Evolutionary conservation across 106 monocot genomes (phyloP), one percentile per base, ranked within the genome.

Genomic region (Allium sativum): DNA sequence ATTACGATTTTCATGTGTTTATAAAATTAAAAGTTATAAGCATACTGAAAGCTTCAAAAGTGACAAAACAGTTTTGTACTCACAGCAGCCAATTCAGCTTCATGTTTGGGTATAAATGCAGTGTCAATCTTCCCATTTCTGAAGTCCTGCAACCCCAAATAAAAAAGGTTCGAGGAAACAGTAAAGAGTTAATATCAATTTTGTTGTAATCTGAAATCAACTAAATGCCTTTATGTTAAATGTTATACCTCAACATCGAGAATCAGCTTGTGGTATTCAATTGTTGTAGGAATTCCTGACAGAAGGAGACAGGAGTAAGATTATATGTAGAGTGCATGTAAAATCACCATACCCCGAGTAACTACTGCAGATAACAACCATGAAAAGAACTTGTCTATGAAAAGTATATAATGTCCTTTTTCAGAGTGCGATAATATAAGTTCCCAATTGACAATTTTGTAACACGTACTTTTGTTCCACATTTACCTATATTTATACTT

Each of bases 181-280:
- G 48, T 50, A 12, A 46, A 44, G 12, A 43, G 1, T 7, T 12
- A 42, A 17, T 8, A 10, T 64, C 3, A 45, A 44, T 31, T 31
- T 5, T 3, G 5, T 31, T 31, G 5, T 31, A 31, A 31, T 31
- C 31, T 31, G 31, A 31, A 31, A 31, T 31, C 31, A 1, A 31
- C 31, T 31, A 31, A 31, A 31, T 31, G 31, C 1, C 31, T 31
- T 31, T 31, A 31, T 31, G 31, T 31, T 31, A 31, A 31, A 31
- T 31, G 5, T 31, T 31, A 31, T 80, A 87, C 91, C 86, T 92
- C 86, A 21, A 92, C 52, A 56, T 86, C 86, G 15, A 92, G 83
- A 67, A 92, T 92, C 61, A 92, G 76, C 71, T 92, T 92, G 71
- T 92, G 91, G 78, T 92, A 92, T 16, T 92, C 91, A 65, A 92